Evolutionary conservation across 768 basidiomycete genomes (phyloP).

Genomic region (Rossbeevera mucosa): DNA sequence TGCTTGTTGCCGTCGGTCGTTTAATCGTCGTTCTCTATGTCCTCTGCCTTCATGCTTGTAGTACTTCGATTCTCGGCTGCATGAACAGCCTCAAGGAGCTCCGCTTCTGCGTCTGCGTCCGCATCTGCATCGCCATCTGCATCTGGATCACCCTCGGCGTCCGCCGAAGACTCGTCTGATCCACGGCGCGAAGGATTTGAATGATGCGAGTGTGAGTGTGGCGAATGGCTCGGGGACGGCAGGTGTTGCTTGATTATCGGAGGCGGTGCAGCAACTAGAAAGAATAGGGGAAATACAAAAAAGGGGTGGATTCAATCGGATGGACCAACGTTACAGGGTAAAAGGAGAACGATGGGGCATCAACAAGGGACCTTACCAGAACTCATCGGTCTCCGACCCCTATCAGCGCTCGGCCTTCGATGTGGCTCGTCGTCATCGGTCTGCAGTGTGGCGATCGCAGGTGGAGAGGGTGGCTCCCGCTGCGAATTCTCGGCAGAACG

Average conservation of each 20-base stretch:
- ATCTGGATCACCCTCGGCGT: slow-evolving; percentile 33
- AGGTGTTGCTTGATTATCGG: slow-evolving; percentile 18
- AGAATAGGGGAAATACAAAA: slow-evolving; percentile 1
- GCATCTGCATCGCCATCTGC: slow-evolving; percentile 37
- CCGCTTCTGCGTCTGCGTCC: slow-evolving; percentile 38
- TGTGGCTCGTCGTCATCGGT: slow-evolving; percentile 24
- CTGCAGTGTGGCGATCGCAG: slow-evolving; percentile 30
- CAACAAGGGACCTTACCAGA: slow-evolving; percentile 18
- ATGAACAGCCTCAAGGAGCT: slow-evolving; percentile 49
- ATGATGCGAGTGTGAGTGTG: slow-evolving; percentile 18
- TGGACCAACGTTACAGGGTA: background rate
- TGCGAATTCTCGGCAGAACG: slow-evolving; percentile 12
- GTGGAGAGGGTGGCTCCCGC: slow-evolving; percentile 31
- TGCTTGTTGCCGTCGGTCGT: background rate
- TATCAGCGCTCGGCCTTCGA: slow-evolving; percentile 19
- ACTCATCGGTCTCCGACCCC: slow-evolving; percentile 27
- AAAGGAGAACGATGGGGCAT: background rate
- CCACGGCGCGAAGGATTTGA: slow-evolving; percentile 22
- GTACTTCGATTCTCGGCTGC: slow-evolving; percentile 44
- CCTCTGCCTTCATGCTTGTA: slow-evolving; percentile 28
- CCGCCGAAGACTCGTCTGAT: slow-evolving; percentile 27
- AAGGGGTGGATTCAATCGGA: background rate
- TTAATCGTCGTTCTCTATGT: slow-evolving; percentile 23
- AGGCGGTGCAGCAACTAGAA: slow-evolving; percentile 11
- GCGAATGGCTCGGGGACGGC: slow-evolving; percentile 22